Percentiles rank a stretch among this genome's conserved stretches.
Conservation (phyloP, 371 early-diverging fungal species). For the Apophysomyces ossiformis region DNA sequence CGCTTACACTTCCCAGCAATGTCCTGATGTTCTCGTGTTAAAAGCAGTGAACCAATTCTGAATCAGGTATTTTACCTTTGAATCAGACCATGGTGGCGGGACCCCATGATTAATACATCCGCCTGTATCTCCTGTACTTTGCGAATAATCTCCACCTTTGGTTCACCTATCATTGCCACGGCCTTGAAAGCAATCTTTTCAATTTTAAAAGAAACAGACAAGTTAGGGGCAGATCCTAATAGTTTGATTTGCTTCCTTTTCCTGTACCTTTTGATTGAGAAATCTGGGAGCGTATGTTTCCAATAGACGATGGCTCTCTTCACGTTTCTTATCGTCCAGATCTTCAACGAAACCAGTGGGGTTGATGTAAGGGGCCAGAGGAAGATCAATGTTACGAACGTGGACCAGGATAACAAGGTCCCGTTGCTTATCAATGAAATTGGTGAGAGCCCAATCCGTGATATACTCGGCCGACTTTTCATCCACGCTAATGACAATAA, state of each 20-base stretch:
- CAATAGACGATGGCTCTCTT: constrained; percentile 46
- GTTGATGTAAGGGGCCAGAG: constrained; percentile 47
- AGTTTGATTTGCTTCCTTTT: neutral
- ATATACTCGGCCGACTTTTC: constrained; percentile 41
- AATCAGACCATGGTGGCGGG: constrained; percentile 58
- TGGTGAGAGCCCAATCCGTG: constrained; percentile 54
- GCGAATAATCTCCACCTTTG: constrained; percentile 57
- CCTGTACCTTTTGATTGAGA: constrained; percentile 32
- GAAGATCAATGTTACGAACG: constrained; percentile 42
- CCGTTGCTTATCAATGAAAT: constrained; percentile 42
- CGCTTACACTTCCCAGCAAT: constrained; percentile 61
- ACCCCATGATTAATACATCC: constrained; percentile 63
- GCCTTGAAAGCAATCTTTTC: constrained; percentile 59
- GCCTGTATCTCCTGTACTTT: constrained; percentile 58
- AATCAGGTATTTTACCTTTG: constrained; percentile 37
- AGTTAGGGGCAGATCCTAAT: neutral
- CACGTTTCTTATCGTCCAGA: constrained; percentile 39
- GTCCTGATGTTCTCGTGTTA: constrained; percentile 30
- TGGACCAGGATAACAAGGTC: constrained; percentile 51
- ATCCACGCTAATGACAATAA: constrained; percentile 43
- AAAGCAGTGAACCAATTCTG: neutral
- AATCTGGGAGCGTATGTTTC: constrained; percentile 37
- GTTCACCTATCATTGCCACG: constrained; percentile 64
- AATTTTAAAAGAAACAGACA: neutral
- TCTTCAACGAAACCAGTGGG: constrained; percentile 43